phyloP scores from a whole-genome alignment of 441 rosid species.

The Mallotus japonicus region DNA sequence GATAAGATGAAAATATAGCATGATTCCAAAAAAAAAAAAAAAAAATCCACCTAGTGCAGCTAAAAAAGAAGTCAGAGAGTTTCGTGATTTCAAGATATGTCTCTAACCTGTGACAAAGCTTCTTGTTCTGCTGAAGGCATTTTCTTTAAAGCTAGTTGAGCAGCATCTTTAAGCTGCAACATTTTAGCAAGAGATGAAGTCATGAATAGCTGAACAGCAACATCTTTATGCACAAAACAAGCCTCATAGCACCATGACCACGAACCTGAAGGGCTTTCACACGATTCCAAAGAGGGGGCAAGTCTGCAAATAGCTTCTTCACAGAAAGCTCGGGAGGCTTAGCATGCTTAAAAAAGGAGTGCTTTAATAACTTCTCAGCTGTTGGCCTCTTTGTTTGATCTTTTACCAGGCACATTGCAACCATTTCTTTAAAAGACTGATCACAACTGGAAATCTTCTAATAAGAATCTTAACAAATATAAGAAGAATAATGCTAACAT shows the following conservation, averaged over 20 bases:
- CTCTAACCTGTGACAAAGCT: constrained; percentile 81
- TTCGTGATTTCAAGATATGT: constrained; percentile 1
- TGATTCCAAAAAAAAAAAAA: not conserved
- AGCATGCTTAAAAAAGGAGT: constrained; percentile 84
- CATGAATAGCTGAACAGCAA: constrained; percentile 16
- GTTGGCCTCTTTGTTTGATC: constrained; percentile 99
- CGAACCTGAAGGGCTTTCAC: constrained; percentile 94
- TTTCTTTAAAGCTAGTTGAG: constrained; percentile 80
- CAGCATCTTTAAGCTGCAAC: constrained; percentile 91
- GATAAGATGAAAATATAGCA: not conserved
- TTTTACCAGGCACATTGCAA: constrained; percentile 99
- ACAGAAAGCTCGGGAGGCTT: constrained; percentile 88
- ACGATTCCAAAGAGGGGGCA: constrained; percentile 90
- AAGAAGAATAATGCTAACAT: constrained; percentile 18
- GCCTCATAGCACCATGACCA: constrained; percentile 19
- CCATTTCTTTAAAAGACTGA: constrained; percentile 99
- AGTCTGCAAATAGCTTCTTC: constrained; percentile 67
- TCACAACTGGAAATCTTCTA: constrained; percentile 85
- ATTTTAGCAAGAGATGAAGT: constrained; percentile 23
- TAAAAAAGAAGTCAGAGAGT: constrained; percentile 5
- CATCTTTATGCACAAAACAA: constrained; percentile 16
- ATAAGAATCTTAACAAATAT: constrained; percentile 57
- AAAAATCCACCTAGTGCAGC: not conserved
- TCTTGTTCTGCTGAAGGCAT: constrained; percentile 95
- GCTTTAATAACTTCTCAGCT: constrained; percentile 89